Evolutionary conservation across 495 filamentous ascomycete species (phyloP), one percentile per base, ranked within the genome.

Genomic region (Tuber umbilicatum): DNA sequence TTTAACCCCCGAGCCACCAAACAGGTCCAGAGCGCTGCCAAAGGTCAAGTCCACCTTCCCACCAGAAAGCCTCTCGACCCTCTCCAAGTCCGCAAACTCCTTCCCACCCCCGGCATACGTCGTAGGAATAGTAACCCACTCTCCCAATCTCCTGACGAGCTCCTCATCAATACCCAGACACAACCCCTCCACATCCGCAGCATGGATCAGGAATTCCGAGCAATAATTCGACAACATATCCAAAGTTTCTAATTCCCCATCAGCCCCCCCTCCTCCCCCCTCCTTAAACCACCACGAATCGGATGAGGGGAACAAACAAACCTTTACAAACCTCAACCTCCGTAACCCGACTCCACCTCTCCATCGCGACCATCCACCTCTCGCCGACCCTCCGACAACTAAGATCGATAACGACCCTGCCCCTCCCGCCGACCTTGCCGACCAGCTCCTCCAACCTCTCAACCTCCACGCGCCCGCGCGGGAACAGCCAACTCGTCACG

Each of bases 281-380:
- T n/a, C n/a, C n/a, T n/a, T n/a, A n/a, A n/a, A 5, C 55, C 31
- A 31, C 31, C 73, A n/a, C 68, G 37, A 27, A 21, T 40, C 42
- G n/a, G n/a, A 2, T 23, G 16, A 38, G 12, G 16, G 31, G 43
- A 40, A 31, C n/a, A 27, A 42, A 69, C 19, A 23, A 69, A 7
- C 95, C 90, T 86, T 91, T 85, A 80, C 89, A 93, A 73, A 98
- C 89, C 80, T 97, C 94, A 90, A 96, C 94, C 82, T 97, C 92
- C 1, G 95, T 98, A 74, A 98, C 90, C 5, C 92, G 94, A 85
- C 97, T 94, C 95, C 95, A 99, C 83, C 96, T 94, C 83, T 98
- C 91, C 93, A 95, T 99, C 60, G 95, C 94, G 41, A 99, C 94
- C 75, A 93, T 91, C 94, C 95, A 99, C 70, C 77, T 88, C 19